Percentiles rank a stretch among this genome's conserved stretches.
Evolutionary conservation across 2,329 filamentous ascomycete species (phyloP).

Genomic region (Colletotrichum musae): DNA sequence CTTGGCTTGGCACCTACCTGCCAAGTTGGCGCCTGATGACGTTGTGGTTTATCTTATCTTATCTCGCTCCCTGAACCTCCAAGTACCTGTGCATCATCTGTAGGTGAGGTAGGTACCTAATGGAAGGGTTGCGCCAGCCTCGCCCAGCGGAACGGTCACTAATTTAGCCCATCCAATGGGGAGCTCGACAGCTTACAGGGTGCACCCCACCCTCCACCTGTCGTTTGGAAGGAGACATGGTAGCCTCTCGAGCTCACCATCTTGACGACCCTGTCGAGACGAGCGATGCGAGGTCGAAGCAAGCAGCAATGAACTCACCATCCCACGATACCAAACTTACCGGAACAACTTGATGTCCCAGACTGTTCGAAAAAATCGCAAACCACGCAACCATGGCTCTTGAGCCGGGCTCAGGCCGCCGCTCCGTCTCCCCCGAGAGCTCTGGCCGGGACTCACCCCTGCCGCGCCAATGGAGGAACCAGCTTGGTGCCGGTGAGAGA

Average conservation of each 20-base stretch:
- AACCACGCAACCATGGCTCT: constrained; percentile 71
- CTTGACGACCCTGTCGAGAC: constrained; percentile 10
- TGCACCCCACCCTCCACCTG: constrained; percentile 35
- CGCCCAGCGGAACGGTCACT: constrained; percentile 35
- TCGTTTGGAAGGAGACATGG: constrained; percentile 39
- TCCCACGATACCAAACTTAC: constrained; percentile 25
- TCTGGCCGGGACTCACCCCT: constrained; percentile 86
- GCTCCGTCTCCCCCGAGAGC: constrained; percentile 82
- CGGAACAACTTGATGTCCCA: constrained; percentile 37
- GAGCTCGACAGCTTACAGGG: constrained; percentile 37
- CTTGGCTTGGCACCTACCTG: neutral
- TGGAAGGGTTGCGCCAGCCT: constrained; percentile 19
- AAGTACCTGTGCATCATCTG: neutral
- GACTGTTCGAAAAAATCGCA: constrained; percentile 23
- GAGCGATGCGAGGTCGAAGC: constrained; percentile 41
- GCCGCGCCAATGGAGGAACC: constrained; percentile 82
- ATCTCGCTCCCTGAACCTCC: neutral
- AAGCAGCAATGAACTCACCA: constrained; percentile 48
- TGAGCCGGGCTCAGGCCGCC: constrained; percentile 70
- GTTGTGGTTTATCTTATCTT: constrained; percentile 27
- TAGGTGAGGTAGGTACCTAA: neutral
- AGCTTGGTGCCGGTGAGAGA: constrained; percentile 80
- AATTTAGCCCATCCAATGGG: constrained; percentile 35
- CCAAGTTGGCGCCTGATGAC: constrained; percentile 28
- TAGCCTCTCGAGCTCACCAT: constrained; percentile 38